phyloP scores from a whole-genome alignment of 2,329 filamentous ascomycete species.

The Hansfordia pulvinata region DNA sequence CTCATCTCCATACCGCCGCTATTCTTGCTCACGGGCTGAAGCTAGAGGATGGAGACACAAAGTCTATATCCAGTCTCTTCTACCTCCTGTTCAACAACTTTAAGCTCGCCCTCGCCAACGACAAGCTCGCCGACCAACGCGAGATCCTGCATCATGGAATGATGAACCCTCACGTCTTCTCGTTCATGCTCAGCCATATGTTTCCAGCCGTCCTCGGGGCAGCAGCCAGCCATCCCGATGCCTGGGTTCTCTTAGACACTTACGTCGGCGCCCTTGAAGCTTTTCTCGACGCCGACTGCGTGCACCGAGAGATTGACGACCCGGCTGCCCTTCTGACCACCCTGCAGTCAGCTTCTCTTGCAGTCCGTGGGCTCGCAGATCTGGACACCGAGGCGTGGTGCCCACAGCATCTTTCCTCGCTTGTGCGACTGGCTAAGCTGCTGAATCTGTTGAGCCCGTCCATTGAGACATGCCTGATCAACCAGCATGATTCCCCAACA shows the following conservation, averaged over 20 bases:
- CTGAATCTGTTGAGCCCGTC: too few relatives aligned
- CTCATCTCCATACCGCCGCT: slow-evolving; percentile 39
- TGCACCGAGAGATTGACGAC: too few relatives aligned
- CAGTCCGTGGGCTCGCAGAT: too few relatives aligned
- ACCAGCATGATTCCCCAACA: too few relatives aligned
- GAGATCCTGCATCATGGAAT: slow-evolving; percentile 33
- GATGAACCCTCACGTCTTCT: slow-evolving; percentile 26
- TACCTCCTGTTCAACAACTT: slow-evolving; percentile 44
- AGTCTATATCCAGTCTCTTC: slow-evolving; percentile 35
- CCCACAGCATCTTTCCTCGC: too few relatives aligned
- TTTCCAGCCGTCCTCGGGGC: slow-evolving; percentile 36
- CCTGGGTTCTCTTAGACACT: slow-evolving; percentile 35
- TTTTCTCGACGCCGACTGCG: too few relatives aligned
- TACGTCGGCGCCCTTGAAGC: slow-evolving; percentile 34
- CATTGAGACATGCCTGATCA: too few relatives aligned
- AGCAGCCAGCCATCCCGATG: slow-evolving; percentile 17
- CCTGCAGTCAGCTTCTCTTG: too few relatives aligned
- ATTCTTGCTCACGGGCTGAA: slow-evolving; percentile 42
- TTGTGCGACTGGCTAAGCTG: too few relatives aligned
- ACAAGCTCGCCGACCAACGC: slow-evolving; percentile 31
- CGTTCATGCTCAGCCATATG: slow-evolving; percentile 37
- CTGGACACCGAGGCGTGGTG: too few relatives aligned
- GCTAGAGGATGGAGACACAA: slow-evolving; percentile 35
- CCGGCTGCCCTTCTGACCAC: too few relatives aligned
- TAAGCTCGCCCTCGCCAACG: slow-evolving; percentile 36